Evolutionary conservation across 2,329 filamentous ascomycete species (phyloP).

Genomic region (Cladosporium colombiae): DNA sequence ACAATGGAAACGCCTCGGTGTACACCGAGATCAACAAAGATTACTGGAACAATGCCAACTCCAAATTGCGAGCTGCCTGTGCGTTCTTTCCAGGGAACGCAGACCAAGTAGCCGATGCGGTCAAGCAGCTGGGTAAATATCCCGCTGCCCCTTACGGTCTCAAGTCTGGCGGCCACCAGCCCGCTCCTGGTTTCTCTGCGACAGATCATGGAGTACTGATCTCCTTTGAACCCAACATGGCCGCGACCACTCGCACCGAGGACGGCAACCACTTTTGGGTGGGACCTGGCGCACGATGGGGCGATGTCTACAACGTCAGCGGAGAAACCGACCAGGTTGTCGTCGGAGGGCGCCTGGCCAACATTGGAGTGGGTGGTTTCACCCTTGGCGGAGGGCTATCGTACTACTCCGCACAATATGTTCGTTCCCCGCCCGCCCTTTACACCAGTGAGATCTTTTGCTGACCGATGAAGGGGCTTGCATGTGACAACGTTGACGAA

Average conservation of each 20-base stretch:
- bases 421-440: not conserved
- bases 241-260: conserved; percentile 28
- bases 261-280: conserved; percentile 30
- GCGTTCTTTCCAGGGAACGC: conserved; percentile 49
- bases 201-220: conserved; percentile 48
- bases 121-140: conserved; percentile 51
- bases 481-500: not conserved
- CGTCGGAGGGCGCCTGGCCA: conserved; percentile 46
- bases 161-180: conserved; percentile 53
- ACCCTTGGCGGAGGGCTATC: conserved; percentile 51
- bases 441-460: not conserved
- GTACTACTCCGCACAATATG: conserved; percentile 43
- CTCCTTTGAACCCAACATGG: conserved; percentile 45
- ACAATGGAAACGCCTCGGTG: conserved; percentile 20
- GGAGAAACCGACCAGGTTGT: conserved; percentile 45
- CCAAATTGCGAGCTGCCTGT: conserved; percentile 26
- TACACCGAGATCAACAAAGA: conserved; percentile 27
- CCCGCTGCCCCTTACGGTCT: conserved; percentile 56
- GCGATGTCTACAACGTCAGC: conserved; percentile 44
- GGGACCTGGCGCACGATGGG: conserved; percentile 51
- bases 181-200: conserved; percentile 50
- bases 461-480: not conserved
- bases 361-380: conserved; percentile 50
- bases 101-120: conserved; percentile 55
- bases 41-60: conserved; percentile 31